Evolutionary conservation across 2,329 filamentous ascomycete genomes (phyloP).

Genomic region (Fusarium staphyleae): DNA sequence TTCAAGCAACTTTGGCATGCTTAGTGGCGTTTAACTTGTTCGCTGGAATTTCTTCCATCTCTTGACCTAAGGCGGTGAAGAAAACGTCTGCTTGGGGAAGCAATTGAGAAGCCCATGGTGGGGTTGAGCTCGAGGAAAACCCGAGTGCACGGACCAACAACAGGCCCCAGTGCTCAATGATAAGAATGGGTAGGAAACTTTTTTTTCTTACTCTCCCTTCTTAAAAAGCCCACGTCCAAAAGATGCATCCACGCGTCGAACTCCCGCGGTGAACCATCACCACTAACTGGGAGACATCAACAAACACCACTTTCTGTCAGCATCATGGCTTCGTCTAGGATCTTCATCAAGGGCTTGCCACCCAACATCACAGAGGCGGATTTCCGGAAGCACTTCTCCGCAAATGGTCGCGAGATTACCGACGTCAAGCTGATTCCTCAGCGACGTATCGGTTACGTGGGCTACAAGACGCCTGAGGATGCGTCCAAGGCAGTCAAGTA

Average conservation of each 20-base stretch:
- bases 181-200: slow-evolving; percentile 40
- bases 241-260: slow-evolving; percentile 39
- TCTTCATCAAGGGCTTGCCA: slow-evolving; percentile 84
- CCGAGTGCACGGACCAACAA: slow-evolving; percentile 36
- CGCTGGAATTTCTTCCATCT: slow-evolving; percentile 36
- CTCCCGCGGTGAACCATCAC: slow-evolving; percentile 37
- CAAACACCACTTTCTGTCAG: slow-evolving; percentile 19
- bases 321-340: slow-evolving; percentile 67
- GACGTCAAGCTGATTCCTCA: slow-evolving; percentile 91
- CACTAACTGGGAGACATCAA: slow-evolving; percentile 33
- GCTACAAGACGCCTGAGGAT: slow-evolving; percentile 83
- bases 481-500: slow-evolving; percentile 87
- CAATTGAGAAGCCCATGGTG: slow-evolving; percentile 28
- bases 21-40: slow-evolving; percentile 33
- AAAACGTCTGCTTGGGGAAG: slow-evolving; percentile 29
- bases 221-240: slow-evolving; percentile 35
- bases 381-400: slow-evolving; percentile 87
- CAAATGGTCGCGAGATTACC: slow-evolving; percentile 75
- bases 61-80: slow-evolving; percentile 30
- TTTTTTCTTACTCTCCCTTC: slow-evolving; percentile 43
- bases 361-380: slow-evolving; percentile 85
- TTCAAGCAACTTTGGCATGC: slow-evolving; percentile 7
- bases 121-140: slow-evolving; percentile 26
- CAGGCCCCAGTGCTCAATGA: slow-evolving; percentile 34
- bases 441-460: slow-evolving; percentile 93